Percentiles rank a stretch among this genome's conserved stretches.
Conservation (phyloP, 257 asterid species). For the Nicotiana tabacum region DNA sequence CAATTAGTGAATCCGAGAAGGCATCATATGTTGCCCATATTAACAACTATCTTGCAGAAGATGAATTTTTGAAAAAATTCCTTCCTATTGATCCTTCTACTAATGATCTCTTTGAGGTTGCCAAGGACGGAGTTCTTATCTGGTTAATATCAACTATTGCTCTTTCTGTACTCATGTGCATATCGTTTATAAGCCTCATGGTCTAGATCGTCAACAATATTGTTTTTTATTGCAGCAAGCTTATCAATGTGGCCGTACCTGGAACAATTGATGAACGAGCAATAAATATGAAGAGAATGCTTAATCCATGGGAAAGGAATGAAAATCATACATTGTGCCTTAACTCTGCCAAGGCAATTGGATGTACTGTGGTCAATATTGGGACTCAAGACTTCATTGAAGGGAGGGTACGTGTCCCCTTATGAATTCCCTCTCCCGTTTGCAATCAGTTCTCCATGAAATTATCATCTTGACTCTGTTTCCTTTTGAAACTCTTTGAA, state of each 20-base stretch:
- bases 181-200: neutral
- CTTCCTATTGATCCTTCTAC: slow-evolving; percentile 83
- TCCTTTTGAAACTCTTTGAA: neutral
- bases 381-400: slow-evolving; percentile 95
- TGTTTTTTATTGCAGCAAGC: slow-evolving; percentile 61
- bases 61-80: slow-evolving; percentile 65
- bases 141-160: slow-evolving; percentile 44
- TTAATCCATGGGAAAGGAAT: slow-evolving; percentile 98
- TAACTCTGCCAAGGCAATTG: slow-evolving; percentile 97
- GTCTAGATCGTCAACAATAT: neutral
- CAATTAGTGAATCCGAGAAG: slow-evolving; percentile 92
- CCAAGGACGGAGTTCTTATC: slow-evolving; percentile 96
- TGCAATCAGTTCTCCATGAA: neutral
- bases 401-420: slow-evolving; percentile 69
- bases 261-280: slow-evolving; percentile 98
- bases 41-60: slow-evolving; percentile 81
- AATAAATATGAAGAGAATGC: slow-evolving; percentile 74
- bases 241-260: slow-evolving; percentile 93
- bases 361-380: slow-evolving; percentile 95
- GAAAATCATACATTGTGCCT: slow-evolving; percentile 97
- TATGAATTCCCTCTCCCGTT: neutral
- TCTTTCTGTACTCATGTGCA: neutral
- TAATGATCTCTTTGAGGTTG: slow-evolving; percentile 82
- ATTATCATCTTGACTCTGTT: neutral
- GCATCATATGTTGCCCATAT: slow-evolving; percentile 93